A percentile compares a stretch with the other conserved stretches of the same genome.
Evolutionary conservation across 2,329 filamentous ascomycete species (phyloP).

Genomic region (Thyridium curvatum): DNA sequence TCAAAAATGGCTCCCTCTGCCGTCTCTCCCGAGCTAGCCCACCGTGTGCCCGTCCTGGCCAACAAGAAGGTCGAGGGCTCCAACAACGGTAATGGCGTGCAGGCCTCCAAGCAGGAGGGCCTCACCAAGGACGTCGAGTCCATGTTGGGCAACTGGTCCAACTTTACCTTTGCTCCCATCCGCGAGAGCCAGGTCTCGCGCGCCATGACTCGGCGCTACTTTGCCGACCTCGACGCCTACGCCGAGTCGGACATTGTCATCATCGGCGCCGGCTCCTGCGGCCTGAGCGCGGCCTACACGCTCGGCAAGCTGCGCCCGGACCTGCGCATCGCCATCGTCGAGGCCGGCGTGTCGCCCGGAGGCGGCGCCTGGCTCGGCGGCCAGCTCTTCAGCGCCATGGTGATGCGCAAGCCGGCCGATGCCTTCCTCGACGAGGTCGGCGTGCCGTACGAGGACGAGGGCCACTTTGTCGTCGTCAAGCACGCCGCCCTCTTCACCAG

Average conservation of each 20-base stretch:
- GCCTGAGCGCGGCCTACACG: slow-evolving; percentile 77
- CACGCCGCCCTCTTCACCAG: slow-evolving; percentile 90
- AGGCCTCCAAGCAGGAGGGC: slow-evolving; percentile 21
- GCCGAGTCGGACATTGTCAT: slow-evolving; percentile 94
- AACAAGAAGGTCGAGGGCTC: slow-evolving; percentile 14
- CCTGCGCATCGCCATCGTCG: slow-evolving; percentile 85
- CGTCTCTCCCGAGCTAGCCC: slow-evolving; percentile 40
- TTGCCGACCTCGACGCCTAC: slow-evolving; percentile 79
- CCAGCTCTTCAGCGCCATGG: slow-evolving; percentile 92
- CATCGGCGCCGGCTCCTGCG: slow-evolving; percentile 83
- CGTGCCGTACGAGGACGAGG: slow-evolving; percentile 82
- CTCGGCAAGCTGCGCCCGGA: slow-evolving; percentile 80
- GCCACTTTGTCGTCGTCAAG: slow-evolving; percentile 86
- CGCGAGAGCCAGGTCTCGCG: slow-evolving; percentile 88
- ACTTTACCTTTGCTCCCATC: slow-evolving; percentile 78
- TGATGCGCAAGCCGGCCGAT: slow-evolving; percentile 90
- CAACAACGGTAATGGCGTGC: slow-evolving; percentile 21
- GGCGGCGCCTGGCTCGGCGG: slow-evolving; percentile 91
- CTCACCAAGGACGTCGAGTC: slow-evolving; percentile 51
- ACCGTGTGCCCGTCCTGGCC: too few relatives aligned
- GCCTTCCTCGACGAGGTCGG: slow-evolving; percentile 75
- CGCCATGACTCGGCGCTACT: slow-evolving; percentile 92
- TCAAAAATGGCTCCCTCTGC: slow-evolving; percentile 72
- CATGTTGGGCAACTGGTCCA: slow-evolving; percentile 72
- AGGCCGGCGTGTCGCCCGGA: slow-evolving; percentile 80